Percentiles rank a stretch among this genome's conserved stretches.
These are phyloP conservation scores for Pouteria glomerata DNA, from an alignment of 148 eudicot genomes.

Conservation along the genomic window DNA sequence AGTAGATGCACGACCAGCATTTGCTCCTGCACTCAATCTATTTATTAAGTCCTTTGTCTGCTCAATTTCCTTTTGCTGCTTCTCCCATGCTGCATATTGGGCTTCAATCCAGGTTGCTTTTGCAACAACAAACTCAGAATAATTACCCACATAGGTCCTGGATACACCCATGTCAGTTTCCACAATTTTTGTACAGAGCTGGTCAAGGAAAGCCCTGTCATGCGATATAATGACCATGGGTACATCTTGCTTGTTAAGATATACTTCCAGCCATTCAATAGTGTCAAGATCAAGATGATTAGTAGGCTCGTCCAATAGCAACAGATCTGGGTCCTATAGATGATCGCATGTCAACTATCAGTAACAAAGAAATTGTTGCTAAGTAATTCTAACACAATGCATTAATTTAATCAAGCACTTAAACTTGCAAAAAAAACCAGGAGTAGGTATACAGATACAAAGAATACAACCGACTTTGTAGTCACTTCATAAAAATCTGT, in stretches of 20 bases:
- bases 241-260: conserved; percentile 68
- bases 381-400: neutral
- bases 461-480: neutral
- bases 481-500: neutral
- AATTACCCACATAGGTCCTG: conserved; percentile 79
- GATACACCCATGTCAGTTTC: conserved; percentile 99
- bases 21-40: conserved; percentile 79
- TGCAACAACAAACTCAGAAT: conserved; percentile 68
- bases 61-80: conserved; percentile 91
- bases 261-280: conserved; percentile 92
- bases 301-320: conserved; percentile 96
- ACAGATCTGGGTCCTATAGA: conserved; percentile 82
- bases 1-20: conserved; percentile 79
- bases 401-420: neutral
- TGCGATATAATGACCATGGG: conserved; percentile 99
- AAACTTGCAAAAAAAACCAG: neutral
- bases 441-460: neutral
- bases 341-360: conserved; percentile 11
- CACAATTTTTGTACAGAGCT: conserved; percentile 93
- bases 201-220: conserved; percentile 98
- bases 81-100: conserved; percentile 94
- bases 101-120: conserved; percentile 94
- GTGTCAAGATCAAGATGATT: conserved; percentile 99
- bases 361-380: neutral
- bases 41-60: conserved; percentile 71